Evolutionary conservation across 139 green algal genomes (phyloP), one percentile per base, ranked within the genome.

Genomic region (Yamagishiella unicocca): DNA sequence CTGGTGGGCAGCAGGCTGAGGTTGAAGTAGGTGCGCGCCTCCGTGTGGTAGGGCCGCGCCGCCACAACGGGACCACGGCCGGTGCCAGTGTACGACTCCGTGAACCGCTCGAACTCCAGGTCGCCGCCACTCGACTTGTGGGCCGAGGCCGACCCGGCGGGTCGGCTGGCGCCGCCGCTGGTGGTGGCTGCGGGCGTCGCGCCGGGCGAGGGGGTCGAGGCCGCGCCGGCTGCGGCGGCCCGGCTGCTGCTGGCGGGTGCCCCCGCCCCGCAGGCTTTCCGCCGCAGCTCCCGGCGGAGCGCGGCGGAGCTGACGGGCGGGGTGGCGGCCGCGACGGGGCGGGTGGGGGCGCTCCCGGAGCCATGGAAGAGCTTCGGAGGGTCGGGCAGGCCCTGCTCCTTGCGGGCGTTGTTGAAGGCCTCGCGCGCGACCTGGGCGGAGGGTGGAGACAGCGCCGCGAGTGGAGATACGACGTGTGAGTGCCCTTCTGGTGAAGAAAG

Each of bases 1-100:
- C 45, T 55, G 38, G n/a, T 87, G 66, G 81, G 81, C 66, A 87
- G 81, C 81, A 87, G 81, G 37, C 37, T 66, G 45, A 87, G 81
- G 45, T 87, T 78, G 64, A 78, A 87, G 25, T 67, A 79, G 43
- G 81, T 79, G 45, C 81, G 81, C 24, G 66, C 81, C 64, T 87
- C 81, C 22, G 64, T 70, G 45, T 87, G 81, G 45, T 87, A 87
- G 5, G 81, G 81, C 81, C 55, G 40, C n/a, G 81, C 45, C 31
- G 33, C 31, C 7, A 87, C 81, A 64, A 78, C 81, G 25, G 81
- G 81, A 4, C 64, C 81, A 17, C 81, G 81, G 17, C 9, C 31
- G n/a, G 17, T 37, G 31, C 75, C 75, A 21, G 19, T 58, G 37
- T 74, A 2, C n/a, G 55, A 40, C 27, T 84, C 77, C 0, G 77